phyloP scores from a whole-genome alignment of 202 grass and related monocot genomes.

The Digitaria exilis region DNA sequence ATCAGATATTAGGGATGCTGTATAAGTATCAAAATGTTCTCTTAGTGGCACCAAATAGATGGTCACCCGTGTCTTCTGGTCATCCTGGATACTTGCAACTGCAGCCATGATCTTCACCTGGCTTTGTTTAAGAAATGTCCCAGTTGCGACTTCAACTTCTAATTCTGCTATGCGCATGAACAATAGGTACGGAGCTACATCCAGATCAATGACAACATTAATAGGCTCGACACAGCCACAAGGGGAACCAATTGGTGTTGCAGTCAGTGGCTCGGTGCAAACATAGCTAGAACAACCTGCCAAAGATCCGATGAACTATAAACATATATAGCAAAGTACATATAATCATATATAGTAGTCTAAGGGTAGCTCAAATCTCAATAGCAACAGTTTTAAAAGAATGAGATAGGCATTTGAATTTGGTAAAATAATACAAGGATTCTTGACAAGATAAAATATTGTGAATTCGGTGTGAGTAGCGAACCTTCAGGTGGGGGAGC shows the following conservation, averaged over 20 bases:
- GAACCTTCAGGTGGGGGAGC: slow-evolving; percentile 72
- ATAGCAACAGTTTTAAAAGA: slow-evolving; percentile 26
- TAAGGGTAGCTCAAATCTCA: not conserved
- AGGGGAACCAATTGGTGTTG: slow-evolving; percentile 73
- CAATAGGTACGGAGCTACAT: slow-evolving; percentile 75
- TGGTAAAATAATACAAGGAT: not conserved
- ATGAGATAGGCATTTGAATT: slow-evolving; percentile 12
- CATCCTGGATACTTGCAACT: slow-evolving; percentile 68
- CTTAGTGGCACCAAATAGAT: slow-evolving; percentile 95
- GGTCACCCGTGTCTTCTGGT: slow-evolving; percentile 77
- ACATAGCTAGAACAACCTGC: slow-evolving; percentile 76
- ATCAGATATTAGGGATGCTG: slow-evolving; percentile 75
- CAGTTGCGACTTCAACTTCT: slow-evolving; percentile 89
- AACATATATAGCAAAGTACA: slow-evolving; percentile 19
- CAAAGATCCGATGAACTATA: slow-evolving; percentile 42
- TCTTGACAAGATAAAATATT: not conserved
- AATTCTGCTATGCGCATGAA: slow-evolving; percentile 81
- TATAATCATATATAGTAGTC: slow-evolving; percentile 1
- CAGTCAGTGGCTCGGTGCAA: slow-evolving; percentile 70
- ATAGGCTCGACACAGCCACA: slow-evolving; percentile 92
- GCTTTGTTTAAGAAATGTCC: slow-evolving; percentile 93
- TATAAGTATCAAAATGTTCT: slow-evolving; percentile 83
- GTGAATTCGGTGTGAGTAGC: slow-evolving; percentile 22
- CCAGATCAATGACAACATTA: slow-evolving; percentile 69
- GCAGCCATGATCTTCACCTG: slow-evolving; percentile 99